Evolutionary conservation across 225 moss, liverwort and hornwort species (phyloP), one percentile per base, ranked within the genome.

Genomic region (Polytrichum formosum): DNA sequence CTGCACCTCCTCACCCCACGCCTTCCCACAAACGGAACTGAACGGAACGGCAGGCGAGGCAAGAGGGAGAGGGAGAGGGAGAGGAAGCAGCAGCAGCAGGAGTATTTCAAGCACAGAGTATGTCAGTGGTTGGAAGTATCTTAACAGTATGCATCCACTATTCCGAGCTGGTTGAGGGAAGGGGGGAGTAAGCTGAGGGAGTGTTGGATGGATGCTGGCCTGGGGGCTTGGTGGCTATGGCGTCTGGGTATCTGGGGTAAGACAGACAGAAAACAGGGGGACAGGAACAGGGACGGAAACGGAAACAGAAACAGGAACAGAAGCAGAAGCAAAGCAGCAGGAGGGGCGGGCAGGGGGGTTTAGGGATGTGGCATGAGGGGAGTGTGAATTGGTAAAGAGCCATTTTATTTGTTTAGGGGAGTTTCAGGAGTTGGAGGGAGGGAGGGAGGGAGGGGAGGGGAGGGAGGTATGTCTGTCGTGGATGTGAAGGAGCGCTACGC

Each of bases 401-500:
- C 46, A 13, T 46, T 46, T 46, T 37, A 46, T 26, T 28, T 63
- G 28, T 18, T 18, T 26, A 13, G 63, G 1, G 58, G 58, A 22
- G 58, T 22, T 58, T 6, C 58, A 20, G 58, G 56, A 27, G 55
- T 28, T 7, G 56, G 56, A 27, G 33, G 20, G 19, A 59, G 26
- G 28, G 21, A 53, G 67, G 5, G 5, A 23, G 5, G 26, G 25
- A 10, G 56, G 26, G 26, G 18, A 4, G 19, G 6, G 2, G 7
- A 5, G 2, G 46, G 4, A 78, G 84, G 61, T 71, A 98, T 98
- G 94, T 92, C 94, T 84, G 87, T 81, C 85, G 81, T 77, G 76
- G 90, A 88, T 56, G 67, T 83, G 28, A 75, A 85, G 87, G 90
- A 94, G 91, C 74, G 89, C 78, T 76, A 91, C 83, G 76, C 89